These are phyloP conservation scores for Friedmanniomyces endolithicus DNA, from an alignment of 495 filamentous ascomycete species.

Conservation along the genomic window DNA sequence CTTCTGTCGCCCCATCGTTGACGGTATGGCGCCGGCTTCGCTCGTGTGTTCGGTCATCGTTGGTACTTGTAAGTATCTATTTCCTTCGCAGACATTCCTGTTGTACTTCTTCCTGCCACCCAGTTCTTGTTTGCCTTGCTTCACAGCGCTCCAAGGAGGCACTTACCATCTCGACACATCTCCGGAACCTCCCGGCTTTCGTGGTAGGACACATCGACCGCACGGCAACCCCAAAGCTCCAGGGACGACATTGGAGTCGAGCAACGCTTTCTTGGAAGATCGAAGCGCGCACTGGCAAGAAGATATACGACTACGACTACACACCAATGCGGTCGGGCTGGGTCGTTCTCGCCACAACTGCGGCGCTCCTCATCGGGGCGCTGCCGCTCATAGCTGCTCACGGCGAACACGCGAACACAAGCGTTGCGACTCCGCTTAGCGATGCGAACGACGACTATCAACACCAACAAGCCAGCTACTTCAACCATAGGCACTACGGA, in stretches of 20 bases:
- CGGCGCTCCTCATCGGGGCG: slow-evolving; percentile 27
- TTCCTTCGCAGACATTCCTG: background rate
- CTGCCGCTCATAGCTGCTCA: slow-evolving; percentile 27
- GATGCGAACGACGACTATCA: background rate
- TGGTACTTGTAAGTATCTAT: background rate
- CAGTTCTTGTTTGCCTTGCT: no score
- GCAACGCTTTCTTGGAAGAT: no score
- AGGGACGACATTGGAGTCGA: no score
- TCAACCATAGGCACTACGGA: slow-evolving; percentile 52
- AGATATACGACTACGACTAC: background rate
- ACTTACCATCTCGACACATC: no score
- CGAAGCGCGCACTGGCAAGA: background rate
- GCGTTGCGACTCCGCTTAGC: slow-evolving; percentile 4
- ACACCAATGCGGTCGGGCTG: background rate
- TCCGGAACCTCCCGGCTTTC: no score
- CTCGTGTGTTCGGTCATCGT: background rate
- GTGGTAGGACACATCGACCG: no score
- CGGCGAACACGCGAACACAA: slow-evolving; percentile 17
- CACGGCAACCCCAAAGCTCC: no score
- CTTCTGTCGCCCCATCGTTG: background rate
- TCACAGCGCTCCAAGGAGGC: no score
- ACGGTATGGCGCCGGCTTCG: background rate
- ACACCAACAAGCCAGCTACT: slow-evolving; percentile 48
- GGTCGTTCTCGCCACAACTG: slow-evolving; percentile 18
- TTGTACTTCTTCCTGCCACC: background rate